Base-by-base conservation (phyloP, 31 red algal genomes). In the Odonthalia washingtoniensis region DNA sequence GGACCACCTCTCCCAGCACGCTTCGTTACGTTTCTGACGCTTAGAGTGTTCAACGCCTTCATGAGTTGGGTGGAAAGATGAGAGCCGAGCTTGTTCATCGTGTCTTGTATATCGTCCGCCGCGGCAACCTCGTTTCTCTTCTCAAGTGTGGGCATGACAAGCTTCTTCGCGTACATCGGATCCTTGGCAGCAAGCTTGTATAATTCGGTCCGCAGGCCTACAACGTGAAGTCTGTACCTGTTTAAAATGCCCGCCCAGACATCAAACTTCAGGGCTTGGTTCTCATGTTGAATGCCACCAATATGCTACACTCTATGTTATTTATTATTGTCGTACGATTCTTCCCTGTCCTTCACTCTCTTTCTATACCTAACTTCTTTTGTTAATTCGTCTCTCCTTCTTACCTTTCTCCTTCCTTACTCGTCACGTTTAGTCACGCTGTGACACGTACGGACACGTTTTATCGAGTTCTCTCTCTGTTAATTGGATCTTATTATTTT, bases 1-100 rank as follows among this genome's bases (percentile, higher is more conserved):
- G 69, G 9, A n/a, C 14, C 37, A 16, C 37, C 68, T 46, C 17
- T 63, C 32, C 68, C 36, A 28, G 68, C 67, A 14, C 37, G 38
- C 69, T 86, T 86, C 46, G 69, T 53, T 31, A 39, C 70, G 27
- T 86, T 86, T 18, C 82, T 75, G 0, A 39, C 82, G 9, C 41
- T 86, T n/a, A 75, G 82, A 46, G 37, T 86, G 34, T 65, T 69
- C 4, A 86, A 65, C 40, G 68, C 67, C 45, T 86, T 86, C 82
- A 60, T 86, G 3, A 74, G 24, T 53, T 75, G 68, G 18, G 82
- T 74, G 0, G 36, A 32, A 4, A 75, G 21, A 35, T 86, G 69
- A 64, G 16, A 34, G 16, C 32, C 67, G 21, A 72, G 21, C 67
- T 72, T 72, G 67, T 72, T 72, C 67, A 72, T 72, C 12, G 14